Evolutionary conservation across 225 moss, liverwort and hornwort genomes (phyloP), one percentile per base, ranked within the genome.

Genomic region (Antitrichia curtipendula): DNA sequence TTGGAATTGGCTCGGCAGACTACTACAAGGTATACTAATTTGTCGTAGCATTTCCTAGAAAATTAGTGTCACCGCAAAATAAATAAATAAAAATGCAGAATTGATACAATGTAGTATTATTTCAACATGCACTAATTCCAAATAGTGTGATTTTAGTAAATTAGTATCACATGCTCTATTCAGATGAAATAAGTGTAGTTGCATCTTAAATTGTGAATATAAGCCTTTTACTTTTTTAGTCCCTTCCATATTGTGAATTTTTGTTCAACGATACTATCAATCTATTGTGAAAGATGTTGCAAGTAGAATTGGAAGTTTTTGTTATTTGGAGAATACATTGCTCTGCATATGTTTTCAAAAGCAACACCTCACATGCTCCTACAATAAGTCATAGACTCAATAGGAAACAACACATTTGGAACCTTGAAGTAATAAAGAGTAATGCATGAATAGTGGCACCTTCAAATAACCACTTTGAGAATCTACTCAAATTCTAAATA

Each of bases 321-420:
- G 0, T 13, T 40, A 24, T 5, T 14, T 24, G 1, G 4, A 23
- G 3, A 13, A 9, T 41, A 15, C 16, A 25, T 5, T 15, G n/a
- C n/a, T n/a, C n/a, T n/a, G n/a, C n/a, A 41, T 41, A 14, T 14
- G 25, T 8, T 29, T 74, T 49, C 20, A 74, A 74, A 74, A 31
- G 27, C 2, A 74, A 21, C 1, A 20, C 0, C 0, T 32, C 2
- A 32, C 10, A 50, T 4, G 7, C 4, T 49, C 3, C 4, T 32
- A 32, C 7, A 50, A 34, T 13, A 34, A 12, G 7, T 32, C 1
- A 47, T 7, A 73, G 12, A 19, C 2, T 31, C 4, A 49, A 49
- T 12, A 73, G 12, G 0, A 73, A 50, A 34, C 34, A 50, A 21
- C 0, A 21, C 32, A 50, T 50, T 74, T 75, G 1, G 12, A 75